Base-by-base conservation (phyloP, 768 basidiomycete genomes). In the Tephrocybe sp. region DNA sequence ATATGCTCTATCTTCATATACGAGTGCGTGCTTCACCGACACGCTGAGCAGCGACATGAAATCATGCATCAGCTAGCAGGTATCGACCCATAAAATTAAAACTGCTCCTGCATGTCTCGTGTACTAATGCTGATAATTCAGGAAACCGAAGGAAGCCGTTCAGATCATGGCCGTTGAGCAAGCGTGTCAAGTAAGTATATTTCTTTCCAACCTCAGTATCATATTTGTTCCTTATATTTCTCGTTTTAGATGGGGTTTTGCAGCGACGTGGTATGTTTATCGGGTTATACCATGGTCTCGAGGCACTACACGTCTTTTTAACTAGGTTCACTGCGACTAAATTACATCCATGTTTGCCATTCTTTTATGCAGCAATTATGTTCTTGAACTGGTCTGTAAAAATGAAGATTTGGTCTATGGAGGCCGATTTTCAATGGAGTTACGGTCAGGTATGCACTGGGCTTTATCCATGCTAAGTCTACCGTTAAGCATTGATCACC, bases 1-100 rank as follows among this genome's bases (percentile, higher is more conserved):
- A n/a, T 41, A 10, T 23, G 20, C 40, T 41, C 40, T 24, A 12
- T 24, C 21, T 24, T 45, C 4, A 38, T 48, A 37, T 48, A 48
- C n/a, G 46, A 48, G 33, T 48, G 46, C 14, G 46, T 48, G 3
- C 46, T 48, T 37, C 10, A 23, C 4, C 46, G 46, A 4, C 46
- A 48, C 46, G 20, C 34, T 14, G 34, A 21, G 33, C 17, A 37
- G 20, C 33, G 46, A 32, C 46, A 20, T 10, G 46, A 48, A 37
- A 48, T 48, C 34, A 48, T 48, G 46, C 46, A 37, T 37, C 46
- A 37, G 33, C 15, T 48, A n/a, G 33, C 26, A 37, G 46, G 46
- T 48, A 24, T n/a, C n/a, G n/a, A n/a, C n/a, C n/a, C n/a, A n/a
- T n/a, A n/a, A n/a, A 18, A 23, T 18, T 20, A 17, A 12, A 6